Base-by-base conservation (phyloP, 2,329 filamentous ascomycete genomes). In the Cladosporium oxysporum region DNA sequence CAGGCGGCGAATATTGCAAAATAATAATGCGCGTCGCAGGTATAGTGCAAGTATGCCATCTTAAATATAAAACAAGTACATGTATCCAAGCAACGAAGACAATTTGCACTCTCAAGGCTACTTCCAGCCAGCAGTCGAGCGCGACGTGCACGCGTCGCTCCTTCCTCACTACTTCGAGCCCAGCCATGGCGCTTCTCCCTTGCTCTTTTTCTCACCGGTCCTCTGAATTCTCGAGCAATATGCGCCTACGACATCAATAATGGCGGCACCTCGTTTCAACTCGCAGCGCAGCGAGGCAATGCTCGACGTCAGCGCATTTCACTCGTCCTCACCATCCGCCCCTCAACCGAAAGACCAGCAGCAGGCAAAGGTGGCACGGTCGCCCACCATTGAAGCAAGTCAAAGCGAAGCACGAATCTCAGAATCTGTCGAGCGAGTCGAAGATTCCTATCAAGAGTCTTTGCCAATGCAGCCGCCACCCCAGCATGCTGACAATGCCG, bases 261-360 rank as follows among this genome's bases (percentile, higher is more conserved):
- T 72, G 71, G 64, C 67, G 49, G 3, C 16, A 10, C 35, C 47
- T 12, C 58, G n/a, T n/a, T 26, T 68, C 16, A 63, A 37, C 18
- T 66, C 64, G n/a, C 52, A 69, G 12, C 55, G 67, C 33, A 71
- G 62, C 52, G 58, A 67, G 31, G 57, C 65, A 14, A 26, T 66
- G 11, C 67, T 74, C 11, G 69, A 74, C 60, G 66, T 71, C 52
- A 73, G 72, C 47, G 68, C 70, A 31, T 55, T 65, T 21, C 23
- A 66, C 67, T 37, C 58, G 29, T 52, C 58, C 62, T 35, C 12
- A 64, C 55, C 53, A 61, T 52, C 66, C 60, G 10, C 23, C 26
- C 28, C 66, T 37, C 29, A 21, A 35, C 5, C 59, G 6, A 53
- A 29, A 18, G 47, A 29, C 5, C 21, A 33, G 12, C 29, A 12